Base-by-base conservation (phyloP, 805 yeast genomes). In the Suhomyces prunicola region DNA sequence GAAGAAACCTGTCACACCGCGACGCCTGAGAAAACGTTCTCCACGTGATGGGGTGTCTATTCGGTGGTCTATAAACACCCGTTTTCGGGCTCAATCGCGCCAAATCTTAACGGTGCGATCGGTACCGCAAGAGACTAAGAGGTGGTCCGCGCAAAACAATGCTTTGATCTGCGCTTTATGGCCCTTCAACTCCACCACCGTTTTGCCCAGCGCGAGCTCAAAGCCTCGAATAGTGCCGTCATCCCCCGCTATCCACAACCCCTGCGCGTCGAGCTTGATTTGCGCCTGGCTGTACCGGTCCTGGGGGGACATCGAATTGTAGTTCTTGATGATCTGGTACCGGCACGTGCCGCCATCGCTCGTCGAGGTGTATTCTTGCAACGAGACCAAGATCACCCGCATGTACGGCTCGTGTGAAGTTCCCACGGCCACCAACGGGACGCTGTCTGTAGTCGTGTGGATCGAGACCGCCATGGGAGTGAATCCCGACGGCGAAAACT, bases 391-490 rank as follows among this genome's bases (percentile, higher is more conserved):
- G 1, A 90, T 77, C 10, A 88, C 57, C 57, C 96, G 68, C 88
- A 88, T 82, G 60, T 76, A 87, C 4, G 97, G 97, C 12, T 81
- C 78, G 60, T 89, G 93, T 1, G 91, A 84, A 0, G 97, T 90
- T 0, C 85, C 90, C 6, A 88, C 78, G 0, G 86, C 83, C 13
- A 87, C 62, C 23, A 75, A 57, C 0, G 73, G 71, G 1, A 59
- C 57, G 17, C 2, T 50, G 51, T 3, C 36, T 52, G 0, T 55
- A 52, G 3, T 45, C 24, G 4, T 53, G 19, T 27, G 52, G 57
- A 65, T 59, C 0, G 73, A 55, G 6, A 82, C 67, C 8, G 69
- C 59, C 76, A 81, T 74, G 12, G 88, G 86, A 15, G 85, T 78
- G 65, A 88, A 88, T 0, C 85, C 78, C 58, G 82, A 79, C 19